Conservation (phyloP, 768 basidiomycete genomes). For the Rubroboletus satanas region DNA sequence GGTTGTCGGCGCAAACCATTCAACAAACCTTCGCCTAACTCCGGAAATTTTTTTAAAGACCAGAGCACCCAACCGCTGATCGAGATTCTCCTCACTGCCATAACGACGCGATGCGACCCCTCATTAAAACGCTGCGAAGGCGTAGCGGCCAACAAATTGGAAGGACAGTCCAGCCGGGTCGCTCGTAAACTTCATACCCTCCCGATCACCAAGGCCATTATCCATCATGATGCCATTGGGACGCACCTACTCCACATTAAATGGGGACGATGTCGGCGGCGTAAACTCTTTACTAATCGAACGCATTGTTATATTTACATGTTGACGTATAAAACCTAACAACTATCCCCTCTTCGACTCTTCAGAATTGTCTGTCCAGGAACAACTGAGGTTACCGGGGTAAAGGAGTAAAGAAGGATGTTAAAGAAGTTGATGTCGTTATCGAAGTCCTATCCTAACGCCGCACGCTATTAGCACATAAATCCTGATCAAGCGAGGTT, state of each 20-base stretch:
- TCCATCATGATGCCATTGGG: conserved; percentile 48
- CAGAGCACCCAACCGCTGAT: not conserved
- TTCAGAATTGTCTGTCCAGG: not conserved
- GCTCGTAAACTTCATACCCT: conserved; percentile 68
- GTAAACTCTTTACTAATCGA: conserved; percentile 93
- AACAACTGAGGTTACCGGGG: not conserved
- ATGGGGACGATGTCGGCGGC: conserved; percentile 88
- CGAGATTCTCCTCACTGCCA: not conserved
- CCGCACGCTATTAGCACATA: conserved; percentile 67
- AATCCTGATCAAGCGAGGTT: conserved; percentile 97
- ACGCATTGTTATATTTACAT: conserved; percentile 71
- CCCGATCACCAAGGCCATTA: conserved; percentile 83
- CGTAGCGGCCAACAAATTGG: conserved; percentile 1
- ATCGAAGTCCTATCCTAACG: conserved; percentile 96
- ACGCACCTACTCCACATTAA: conserved; percentile 98
- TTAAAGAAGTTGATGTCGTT: conserved; percentile 91
- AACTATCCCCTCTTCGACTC: not conserved
- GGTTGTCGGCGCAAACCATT: not conserved
- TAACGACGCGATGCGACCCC: conserved; percentile 7
- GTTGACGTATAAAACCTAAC: conserved; percentile 14
- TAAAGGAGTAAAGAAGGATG: conserved; percentile 10
- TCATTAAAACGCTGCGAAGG: conserved; percentile 20
- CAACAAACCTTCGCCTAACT: not conserved
- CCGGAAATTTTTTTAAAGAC: not conserved
- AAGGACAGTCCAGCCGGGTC: conserved; percentile 4